phyloP scores from a whole-genome alignment of 257 asterid genomes.

The Lavandula angustifolia region DNA sequence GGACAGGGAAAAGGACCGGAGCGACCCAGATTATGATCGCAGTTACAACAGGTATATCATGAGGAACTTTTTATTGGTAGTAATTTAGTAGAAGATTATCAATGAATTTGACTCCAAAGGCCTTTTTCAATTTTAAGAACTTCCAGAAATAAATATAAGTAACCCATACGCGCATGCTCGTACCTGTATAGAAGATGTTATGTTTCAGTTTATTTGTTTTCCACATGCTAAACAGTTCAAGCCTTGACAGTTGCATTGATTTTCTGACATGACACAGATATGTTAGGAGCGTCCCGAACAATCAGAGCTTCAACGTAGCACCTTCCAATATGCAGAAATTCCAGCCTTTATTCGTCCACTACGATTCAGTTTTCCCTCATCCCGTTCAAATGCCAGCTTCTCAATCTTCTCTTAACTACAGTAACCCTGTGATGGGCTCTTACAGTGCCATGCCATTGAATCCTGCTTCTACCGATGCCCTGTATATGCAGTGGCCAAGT shows the following conservation, averaged over 20 bases:
- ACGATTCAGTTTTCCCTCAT: constrained; percentile 68
- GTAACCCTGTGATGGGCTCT: constrained; percentile 64
- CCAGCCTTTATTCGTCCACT: constrained; percentile 72
- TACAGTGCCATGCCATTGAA: constrained; percentile 67
- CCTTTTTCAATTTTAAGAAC: background rate
- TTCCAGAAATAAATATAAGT: background rate
- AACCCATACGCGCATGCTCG: background rate
- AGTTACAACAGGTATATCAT: constrained; percentile 71
- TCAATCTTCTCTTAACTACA: constrained; percentile 65
- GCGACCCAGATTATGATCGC: constrained; percentile 96
- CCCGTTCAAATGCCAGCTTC: constrained; percentile 60
- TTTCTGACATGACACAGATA: constrained; percentile 52
- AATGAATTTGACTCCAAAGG: background rate
- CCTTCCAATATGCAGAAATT: constrained; percentile 60
- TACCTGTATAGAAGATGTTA: background rate
- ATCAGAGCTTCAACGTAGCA: constrained; percentile 49
- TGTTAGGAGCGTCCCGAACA: constrained; percentile 57
- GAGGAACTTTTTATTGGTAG: constrained; percentile 11
- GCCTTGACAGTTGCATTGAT: constrained; percentile 2
- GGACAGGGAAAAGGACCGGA: constrained; percentile 93
- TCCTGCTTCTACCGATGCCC: constrained; percentile 61
- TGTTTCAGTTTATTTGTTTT: constrained; percentile 4
- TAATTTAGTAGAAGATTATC: background rate
- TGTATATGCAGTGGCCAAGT: constrained; percentile 84
- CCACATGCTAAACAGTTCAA: background rate